Conservation (phyloP, 1,284 basidiomycete species). For the Melampsora larici-populina region DNA sequence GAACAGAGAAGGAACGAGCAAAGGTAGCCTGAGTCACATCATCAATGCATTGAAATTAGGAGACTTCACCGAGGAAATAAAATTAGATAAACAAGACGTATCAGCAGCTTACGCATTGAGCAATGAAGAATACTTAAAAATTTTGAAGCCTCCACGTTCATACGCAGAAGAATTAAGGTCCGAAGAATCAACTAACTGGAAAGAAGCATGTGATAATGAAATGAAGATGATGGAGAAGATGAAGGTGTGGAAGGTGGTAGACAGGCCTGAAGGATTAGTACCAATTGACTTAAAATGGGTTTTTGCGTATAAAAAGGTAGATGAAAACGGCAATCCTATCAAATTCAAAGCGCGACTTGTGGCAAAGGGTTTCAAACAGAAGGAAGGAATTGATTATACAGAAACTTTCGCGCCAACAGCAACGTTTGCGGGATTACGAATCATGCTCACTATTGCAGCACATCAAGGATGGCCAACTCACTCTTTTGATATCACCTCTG, state of each 20-base stretch:
- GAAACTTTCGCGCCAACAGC: constrained; percentile 7
- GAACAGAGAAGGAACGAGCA: too few species aligned
- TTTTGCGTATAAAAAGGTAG: not conserved
- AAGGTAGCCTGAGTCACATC: too few species aligned
- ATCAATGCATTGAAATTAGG: too few species aligned
- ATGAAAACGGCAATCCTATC: not conserved
- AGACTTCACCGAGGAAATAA: too few species aligned
- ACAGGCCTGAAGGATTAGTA: not conserved
- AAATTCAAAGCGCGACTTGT: too few species aligned
- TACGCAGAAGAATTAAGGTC: too few species aligned
- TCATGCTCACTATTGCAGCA: not conserved
- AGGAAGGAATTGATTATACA: not conserved
- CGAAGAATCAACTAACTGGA: too few species aligned
- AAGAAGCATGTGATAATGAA: too few species aligned
- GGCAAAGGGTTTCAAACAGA: constrained; percentile 13
- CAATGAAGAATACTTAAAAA: too few species aligned
- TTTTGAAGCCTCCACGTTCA: too few species aligned
- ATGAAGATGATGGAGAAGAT: not conserved
- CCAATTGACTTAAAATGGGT: not conserved
- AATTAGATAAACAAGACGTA: too few species aligned
- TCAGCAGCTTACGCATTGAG: too few species aligned
- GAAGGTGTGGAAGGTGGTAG: not conserved
- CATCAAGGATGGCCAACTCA: not conserved
- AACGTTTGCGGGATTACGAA: not conserved
- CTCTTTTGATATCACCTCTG: constrained; percentile 7